A percentile compares a stretch with the other conserved stretches of the same genome.
Conservation (phyloP, 2,329 filamentous ascomycete species). For the Leptoxyphium fumago region DNA sequence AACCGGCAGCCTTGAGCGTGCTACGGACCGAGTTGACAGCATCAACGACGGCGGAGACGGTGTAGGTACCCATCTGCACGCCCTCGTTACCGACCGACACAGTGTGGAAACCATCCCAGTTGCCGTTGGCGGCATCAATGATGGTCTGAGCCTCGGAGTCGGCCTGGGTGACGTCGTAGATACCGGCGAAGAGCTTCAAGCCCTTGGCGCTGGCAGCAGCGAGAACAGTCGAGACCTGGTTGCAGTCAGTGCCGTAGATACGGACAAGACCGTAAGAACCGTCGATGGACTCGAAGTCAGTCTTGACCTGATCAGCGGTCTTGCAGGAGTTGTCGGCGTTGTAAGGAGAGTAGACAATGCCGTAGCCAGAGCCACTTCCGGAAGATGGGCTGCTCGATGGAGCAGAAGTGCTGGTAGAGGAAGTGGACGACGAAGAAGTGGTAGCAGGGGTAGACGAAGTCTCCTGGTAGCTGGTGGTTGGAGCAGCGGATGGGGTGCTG, state of each 20-base stretch:
- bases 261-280: constrained; percentile 49
- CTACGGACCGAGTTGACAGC: constrained; percentile 44
- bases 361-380: constrained; percentile 21
- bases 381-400: constrained; percentile 2
- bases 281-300: constrained; percentile 47
- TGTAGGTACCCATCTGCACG: constrained; percentile 49
- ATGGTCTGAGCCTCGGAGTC: constrained; percentile 45
- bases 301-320: constrained; percentile 42
- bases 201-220: constrained; percentile 47
- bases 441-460: neutral
- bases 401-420: constrained; percentile 10
- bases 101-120: constrained; percentile 57
- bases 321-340: constrained; percentile 50
- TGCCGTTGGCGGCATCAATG: constrained; percentile 40
- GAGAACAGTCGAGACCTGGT: constrained; percentile 51
- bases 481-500: constrained; percentile 1
- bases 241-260: constrained; percentile 67
- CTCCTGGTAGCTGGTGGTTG: constrained; percentile 7
- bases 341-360: constrained; percentile 46
- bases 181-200: constrained; percentile 59
- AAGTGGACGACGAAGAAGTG: constrained; percentile 4
- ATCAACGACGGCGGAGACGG: constrained; percentile 37
- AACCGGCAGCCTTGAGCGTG: constrained; percentile 48
- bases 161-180: constrained; percentile 49
- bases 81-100: constrained; percentile 71